A percentile compares a stretch with the other conserved stretches of the same genome.
Evolutionary conservation across 2,329 filamentous ascomycete genomes (phyloP).

Genomic region (Verticillium zaregamsianum): DNA sequence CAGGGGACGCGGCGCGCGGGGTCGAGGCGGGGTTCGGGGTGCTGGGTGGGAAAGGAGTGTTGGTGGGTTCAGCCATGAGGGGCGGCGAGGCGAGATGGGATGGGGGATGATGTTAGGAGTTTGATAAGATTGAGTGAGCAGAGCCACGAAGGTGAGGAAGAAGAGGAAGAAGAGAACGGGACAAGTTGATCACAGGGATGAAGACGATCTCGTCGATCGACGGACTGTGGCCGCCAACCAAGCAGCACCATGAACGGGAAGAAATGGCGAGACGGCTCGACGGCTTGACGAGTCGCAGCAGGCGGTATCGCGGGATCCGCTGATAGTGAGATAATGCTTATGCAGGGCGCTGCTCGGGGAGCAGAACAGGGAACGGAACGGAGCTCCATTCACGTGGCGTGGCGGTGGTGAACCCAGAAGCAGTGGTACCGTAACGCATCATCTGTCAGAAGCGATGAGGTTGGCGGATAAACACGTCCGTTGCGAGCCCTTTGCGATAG

Average conservation of each 20-base stretch:
- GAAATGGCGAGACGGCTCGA: background rate
- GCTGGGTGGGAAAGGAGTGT: conserved; percentile 38
- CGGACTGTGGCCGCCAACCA: background rate
- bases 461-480: background rate
- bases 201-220: background rate
- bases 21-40: conserved; percentile 28
- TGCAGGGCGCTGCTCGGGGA: background rate
- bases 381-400: background rate
- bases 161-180: background rate
- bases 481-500: background rate
- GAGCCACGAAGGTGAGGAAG: background rate
- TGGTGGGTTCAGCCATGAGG: conserved; percentile 41
- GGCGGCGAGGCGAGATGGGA: background rate
- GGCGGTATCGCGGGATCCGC: background rate
- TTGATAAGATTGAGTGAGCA: background rate
- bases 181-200: background rate
- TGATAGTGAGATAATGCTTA: background rate
- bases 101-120: background rate
- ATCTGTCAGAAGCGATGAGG: background rate
- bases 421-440: background rate
- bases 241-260: background rate
- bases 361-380: background rate
- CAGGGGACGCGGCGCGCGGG: conserved; percentile 38
- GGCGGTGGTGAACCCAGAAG: background rate
- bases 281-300: background rate